Base-by-base conservation (phyloP, 495 filamentous ascomycete genomes). In the Aspergillus coremiiformis region DNA sequence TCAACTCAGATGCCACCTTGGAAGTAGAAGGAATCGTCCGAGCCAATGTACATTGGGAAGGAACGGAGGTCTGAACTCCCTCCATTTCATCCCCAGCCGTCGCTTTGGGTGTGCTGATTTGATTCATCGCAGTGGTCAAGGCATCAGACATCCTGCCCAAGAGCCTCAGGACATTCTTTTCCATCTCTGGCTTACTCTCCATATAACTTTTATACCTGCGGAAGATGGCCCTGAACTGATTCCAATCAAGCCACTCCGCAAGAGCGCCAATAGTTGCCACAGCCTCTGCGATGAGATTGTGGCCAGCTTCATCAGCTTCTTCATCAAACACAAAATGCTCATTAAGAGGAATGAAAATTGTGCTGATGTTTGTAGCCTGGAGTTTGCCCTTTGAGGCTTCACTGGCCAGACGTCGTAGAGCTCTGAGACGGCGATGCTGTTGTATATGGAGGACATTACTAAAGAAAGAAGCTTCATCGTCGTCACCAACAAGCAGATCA, bases 391-490 rank as follows among this genome's bases (percentile, higher is more conserved):
- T 78, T 3, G 72, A 62, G 29, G 86, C 86, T 47, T 84, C 82
- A 10, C 68, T 68, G 42, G 86, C 83, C 17, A 98, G 70, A 41
- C 87, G 73, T 39, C 87, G 85, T 20, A 97, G 68, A 9, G 94
- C 93, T 51, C 89, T 81, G 22, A 93, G 78, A 55, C 94, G 87
- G 56, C 90, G 83, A 49, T 93, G 86, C 39, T 91, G 84, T 53
- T 95, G 94, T 42, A 94, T 92, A 52, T 94, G 89, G 12, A 97
- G 76, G 35, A 96, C 80, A 55, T 96, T 95, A 66, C 75, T 86
- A 71, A 97, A 97, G 71, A 97, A 96, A 7, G 86, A 93, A 2
- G 90, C 86, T 61, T 96, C 89, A 33, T 95, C 82, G 39, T 96
- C 92, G 46, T 85, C 81, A 2, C 76, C 80, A 29, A 84, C 81